phyloP scores from a whole-genome alignment of 2,329 filamentous ascomycete species.

The Hymenotorrendiella dingleyae region DNA sequence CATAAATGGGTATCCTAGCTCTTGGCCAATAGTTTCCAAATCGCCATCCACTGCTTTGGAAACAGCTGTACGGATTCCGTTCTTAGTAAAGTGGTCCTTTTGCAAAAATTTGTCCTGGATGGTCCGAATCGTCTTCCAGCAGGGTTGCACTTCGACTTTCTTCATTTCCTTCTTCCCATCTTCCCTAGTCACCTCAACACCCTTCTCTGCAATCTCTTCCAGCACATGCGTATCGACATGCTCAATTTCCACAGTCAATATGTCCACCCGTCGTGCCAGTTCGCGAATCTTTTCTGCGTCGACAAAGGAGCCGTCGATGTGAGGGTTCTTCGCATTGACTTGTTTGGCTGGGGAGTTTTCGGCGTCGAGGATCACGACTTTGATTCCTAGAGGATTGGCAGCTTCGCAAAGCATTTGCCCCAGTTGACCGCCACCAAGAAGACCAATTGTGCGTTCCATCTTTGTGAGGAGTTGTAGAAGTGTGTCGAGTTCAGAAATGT shows the following conservation, averaged over 20 bases:
- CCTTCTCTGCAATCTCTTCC: conserved; percentile 68
- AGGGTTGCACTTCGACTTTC: conserved; percentile 65
- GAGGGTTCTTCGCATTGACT: conserved; percentile 66
- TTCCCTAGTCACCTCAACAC: conserved; percentile 48
- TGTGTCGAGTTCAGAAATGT: not conserved
- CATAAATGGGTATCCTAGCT: conserved; percentile 82
- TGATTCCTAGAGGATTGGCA: conserved; percentile 68
- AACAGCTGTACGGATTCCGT: conserved; percentile 67
- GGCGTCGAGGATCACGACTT: conserved; percentile 74
- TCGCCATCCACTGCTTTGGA: conserved; percentile 48
- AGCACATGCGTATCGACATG: conserved; percentile 88
- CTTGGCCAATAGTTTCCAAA: conserved; percentile 55
- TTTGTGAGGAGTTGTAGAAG: not conserved
- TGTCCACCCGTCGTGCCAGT: conserved; percentile 70
- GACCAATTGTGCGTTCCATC: conserved; percentile 34
- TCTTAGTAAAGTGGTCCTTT: conserved; percentile 68
- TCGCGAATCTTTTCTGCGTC: conserved; percentile 71
- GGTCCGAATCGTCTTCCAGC: conserved; percentile 76
- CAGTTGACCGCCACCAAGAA: conserved; percentile 64
- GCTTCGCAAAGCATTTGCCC: conserved; percentile 92
- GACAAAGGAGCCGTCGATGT: conserved; percentile 85
- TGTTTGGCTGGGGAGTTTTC: conserved; percentile 77
- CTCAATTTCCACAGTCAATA: conserved; percentile 91
- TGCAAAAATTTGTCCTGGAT: conserved; percentile 94
- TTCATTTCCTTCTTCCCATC: conserved; percentile 35